Percentiles rank a stretch among this genome's conserved stretches.
These are phyloP conservation scores for Chlorella sp. DNA, from an alignment of 139 green algal genomes.

Conservation along the genomic window DNA sequence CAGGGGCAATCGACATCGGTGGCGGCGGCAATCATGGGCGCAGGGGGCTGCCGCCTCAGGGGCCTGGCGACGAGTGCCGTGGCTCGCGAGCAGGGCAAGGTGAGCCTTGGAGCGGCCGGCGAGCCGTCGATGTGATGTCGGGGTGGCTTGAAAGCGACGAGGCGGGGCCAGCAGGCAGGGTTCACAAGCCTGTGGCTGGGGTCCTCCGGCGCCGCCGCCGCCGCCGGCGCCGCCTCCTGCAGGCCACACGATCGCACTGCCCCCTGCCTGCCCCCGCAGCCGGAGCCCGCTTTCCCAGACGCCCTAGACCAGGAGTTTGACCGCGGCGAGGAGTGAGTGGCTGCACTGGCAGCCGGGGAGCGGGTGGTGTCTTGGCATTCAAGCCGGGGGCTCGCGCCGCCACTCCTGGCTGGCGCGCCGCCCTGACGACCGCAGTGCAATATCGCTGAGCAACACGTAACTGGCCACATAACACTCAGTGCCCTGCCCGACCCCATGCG, in stretches of 20 bases:
- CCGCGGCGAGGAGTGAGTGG: background rate
- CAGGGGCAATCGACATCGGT: background rate
- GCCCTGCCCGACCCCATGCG: too few species aligned
- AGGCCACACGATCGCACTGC: background rate
- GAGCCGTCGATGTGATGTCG: background rate
- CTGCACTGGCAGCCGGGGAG: too few species aligned
- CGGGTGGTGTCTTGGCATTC: background rate
- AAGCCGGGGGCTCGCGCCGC: too few species aligned
- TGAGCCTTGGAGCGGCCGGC: background rate
- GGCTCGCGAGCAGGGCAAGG: too few species aligned
- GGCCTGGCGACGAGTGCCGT: background rate
- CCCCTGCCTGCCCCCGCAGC: background rate
- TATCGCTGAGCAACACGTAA: too few species aligned
- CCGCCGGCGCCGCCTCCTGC: background rate
- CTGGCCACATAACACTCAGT: too few species aligned
- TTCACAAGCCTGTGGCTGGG: background rate
- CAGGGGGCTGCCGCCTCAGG: background rate
- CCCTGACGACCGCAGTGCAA: too few species aligned
- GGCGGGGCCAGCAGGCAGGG: too few species aligned
- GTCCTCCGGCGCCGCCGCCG: background rate
- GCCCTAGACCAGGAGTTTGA: slow-evolving; percentile 15
- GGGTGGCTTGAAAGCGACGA: too few species aligned
- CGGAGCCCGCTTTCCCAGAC: background rate
- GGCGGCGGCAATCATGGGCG: background rate
- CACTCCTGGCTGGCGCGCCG: too few species aligned